Base-by-base conservation (phyloP, 345 rosid species). In the Boechera retrofracta region DNA sequence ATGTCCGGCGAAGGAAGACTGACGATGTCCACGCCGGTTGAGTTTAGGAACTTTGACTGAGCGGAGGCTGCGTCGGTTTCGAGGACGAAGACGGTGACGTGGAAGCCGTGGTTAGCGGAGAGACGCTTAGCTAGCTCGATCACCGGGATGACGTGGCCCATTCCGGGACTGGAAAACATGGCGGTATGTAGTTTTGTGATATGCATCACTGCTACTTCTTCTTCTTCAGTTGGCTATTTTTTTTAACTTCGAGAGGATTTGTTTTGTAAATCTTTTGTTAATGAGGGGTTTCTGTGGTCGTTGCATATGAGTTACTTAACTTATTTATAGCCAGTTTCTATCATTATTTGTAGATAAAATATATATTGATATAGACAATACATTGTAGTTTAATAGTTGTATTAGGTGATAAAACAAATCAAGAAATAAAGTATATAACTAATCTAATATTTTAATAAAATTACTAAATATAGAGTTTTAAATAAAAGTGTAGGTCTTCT, bases 121-220 rank as follows among this genome's bases (percentile, higher is more conserved):
- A 87, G 84, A 44, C 85, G 84, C 39, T 85, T 82, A 24, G 81
- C 88, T 0, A 90, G 90, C 75, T 89, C 91, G 2, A 90, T 73
- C 60, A 86, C 80, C 0, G 93, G 94, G 80, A 86, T 87, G 3
- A 88, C 76, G 77, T 89, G 95, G 28, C 97, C 90, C 85, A 87
- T 75, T 62, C 97, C 93, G 9, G 91, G 95, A 67, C 94, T 88
- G 3, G 92, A 83, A 5, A 91, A 76, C 16, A 91, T 74, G 49
- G 80, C 82, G 5, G 81, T 81, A 48, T 82, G 89, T 61, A 79
- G 83, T 72, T 79, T 84, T 42, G 49, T 49, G 45, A 49, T 52
- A 28, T 76, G 75, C 88, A 84, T 86, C 33, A 70, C 55, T 67
- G 1, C 45, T 68, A n/a, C 44, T 56, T 28, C 52, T 60, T 45